Base-by-base conservation (phyloP, 163 green algal species). In the Chlamydomonas reinhardtii region DNA sequence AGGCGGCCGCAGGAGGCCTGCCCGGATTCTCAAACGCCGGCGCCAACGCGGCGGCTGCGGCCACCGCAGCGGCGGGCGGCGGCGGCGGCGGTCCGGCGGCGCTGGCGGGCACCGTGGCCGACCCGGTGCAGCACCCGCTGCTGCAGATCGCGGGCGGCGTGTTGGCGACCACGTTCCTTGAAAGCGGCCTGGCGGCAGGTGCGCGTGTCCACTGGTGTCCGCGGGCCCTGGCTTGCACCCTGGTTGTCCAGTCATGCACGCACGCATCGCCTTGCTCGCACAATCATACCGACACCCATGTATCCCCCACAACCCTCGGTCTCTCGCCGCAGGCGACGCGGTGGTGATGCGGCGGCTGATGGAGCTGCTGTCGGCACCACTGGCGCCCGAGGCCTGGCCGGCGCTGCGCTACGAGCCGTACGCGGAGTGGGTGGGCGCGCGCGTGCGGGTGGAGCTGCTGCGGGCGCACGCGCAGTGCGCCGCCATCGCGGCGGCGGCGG, bases 371-470 rank as follows among this genome's bases (percentile, higher is more conserved):
- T 87, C 73, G 0, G 90, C 87, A 6, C 94, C 95, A 3, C 87
- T 97, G 12, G 82, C 84, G 15, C 59, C 59, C 59, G 59, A 29
- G 59, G 68, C 74, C 8, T 94, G 89, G 92, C 54, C 35, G 11
- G 73, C 31, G 22, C 56, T 86, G 69, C 56, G 56, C 34, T 86
- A 79, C 56, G 70, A 78, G 68, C 16, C 66, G 22, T 96, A 96
- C 80, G 95, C 92, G 25, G 95, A 97, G 84, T 96, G 94, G 91
- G 95, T 98, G 64, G 92, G 76, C 12, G 90, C 92, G 31, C 76
- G 85, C 6, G 92, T 92, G 24, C 83, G 89, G 1, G 73, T 95
- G 34, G 93, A 93, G 17, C 82, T 98, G 65, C 56, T 80, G n/a
- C 70, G 80, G 37, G 84, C 74, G 4, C 48, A 74, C 11, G 77